Evolutionary conservation across 257 asterid species (phyloP), one percentile per base, ranked within the genome.

Genomic region (Jacaranda mimosifolia): DNA sequence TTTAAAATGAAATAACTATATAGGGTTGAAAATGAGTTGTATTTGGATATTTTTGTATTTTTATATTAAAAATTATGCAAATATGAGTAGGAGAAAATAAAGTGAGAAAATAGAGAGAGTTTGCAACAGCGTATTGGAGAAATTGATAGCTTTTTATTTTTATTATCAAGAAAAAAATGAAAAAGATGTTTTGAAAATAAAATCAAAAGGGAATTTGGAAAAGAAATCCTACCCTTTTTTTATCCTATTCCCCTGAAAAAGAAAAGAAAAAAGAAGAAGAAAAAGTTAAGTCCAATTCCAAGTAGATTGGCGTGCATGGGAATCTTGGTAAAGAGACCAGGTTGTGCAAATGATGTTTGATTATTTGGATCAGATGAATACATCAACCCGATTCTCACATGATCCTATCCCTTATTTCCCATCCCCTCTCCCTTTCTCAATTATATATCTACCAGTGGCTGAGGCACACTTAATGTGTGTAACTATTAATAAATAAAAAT

Each of bases 251-350:
- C 11, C 14, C 4, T 3, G 6, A n/a, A 63, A 15, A 57, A 57
- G 14, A 32, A 35, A 49, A 70, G 3, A 51, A 53, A 26, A 74
- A 0, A 48, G 32, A 62, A 3, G 2, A 19, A 38, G 21, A 8
- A 42, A 53, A 71, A 14, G 45, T 12, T 12, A 68, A 51, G 13
- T 71, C 65, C 18, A 66, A 40, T n/a, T 19, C 62, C 6, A 52
- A 52, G 19, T 46, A 17, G 60, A 59, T 59, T 19, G 32, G 32
- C 2, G 49, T 62, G 71, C 62, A 63, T 36, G 65, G 70, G 67
- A 69, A 77, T 67, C 65, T 68, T 68, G 62, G 6, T 67, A 42
- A 76, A 63, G 79, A 52, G 69, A 21, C 48, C 49, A 72, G 75
- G 57, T 39, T 21, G 73, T 64, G 5, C 46, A 66, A 19, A 17